These are phyloP conservation scores for Trifolium dubium DNA, from an alignment of 306 rosid genomes.

Conservation along the genomic window DNA sequence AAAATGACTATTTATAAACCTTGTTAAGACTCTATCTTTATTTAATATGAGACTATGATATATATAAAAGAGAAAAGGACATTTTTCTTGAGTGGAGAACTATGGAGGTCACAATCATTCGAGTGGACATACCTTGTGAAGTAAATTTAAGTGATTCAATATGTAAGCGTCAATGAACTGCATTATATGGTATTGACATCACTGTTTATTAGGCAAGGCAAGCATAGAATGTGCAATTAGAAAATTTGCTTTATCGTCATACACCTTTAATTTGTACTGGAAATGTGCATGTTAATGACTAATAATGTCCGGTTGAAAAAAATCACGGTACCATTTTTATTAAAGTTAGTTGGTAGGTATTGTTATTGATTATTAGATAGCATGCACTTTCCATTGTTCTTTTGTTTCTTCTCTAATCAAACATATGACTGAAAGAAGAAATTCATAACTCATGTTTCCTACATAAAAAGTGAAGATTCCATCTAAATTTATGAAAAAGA, in stretches of 20 bases:
- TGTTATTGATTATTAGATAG: neutral
- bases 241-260: neutral
- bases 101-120: conserved; percentile 42
- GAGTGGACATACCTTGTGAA: conserved; percentile 41
- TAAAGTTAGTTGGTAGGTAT: neutral
- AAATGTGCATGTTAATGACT: neutral
- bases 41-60: no score
- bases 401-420: neutral
- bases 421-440: neutral
- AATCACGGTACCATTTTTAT: neutral
- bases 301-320: neutral
- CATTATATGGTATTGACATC: conserved; percentile 78
- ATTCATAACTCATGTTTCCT: conserved; percentile 2
- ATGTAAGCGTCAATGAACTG: conserved; percentile 73
- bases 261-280: neutral
- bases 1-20: no score
- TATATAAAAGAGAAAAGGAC: conserved; percentile 30
- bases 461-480: neutral
- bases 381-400: neutral
- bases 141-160: conserved; percentile 62
- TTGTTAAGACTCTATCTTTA: no score
- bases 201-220: conserved; percentile 44
- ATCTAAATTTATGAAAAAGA: neutral
- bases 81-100: conserved; percentile 33
- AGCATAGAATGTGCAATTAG: neutral